Base-by-base conservation (phyloP, 768 basidiomycete species). In the Lactarius vividus region DNA sequence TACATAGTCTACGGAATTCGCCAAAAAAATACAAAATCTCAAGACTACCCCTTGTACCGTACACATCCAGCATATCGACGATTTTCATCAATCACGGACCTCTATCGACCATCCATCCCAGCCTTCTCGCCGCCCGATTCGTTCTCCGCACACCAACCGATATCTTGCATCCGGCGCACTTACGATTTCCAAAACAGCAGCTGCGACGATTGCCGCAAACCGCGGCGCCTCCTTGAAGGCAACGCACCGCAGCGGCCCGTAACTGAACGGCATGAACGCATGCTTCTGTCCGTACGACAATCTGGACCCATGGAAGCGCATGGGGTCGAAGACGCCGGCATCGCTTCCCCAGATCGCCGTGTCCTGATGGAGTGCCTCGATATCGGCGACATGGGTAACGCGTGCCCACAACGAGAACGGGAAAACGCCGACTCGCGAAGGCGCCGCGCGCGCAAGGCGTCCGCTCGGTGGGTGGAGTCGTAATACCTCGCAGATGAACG, bases 401-500 rank as follows among this genome's bases (percentile, higher is more conserved):
- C 26, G 37, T 3, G 67, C 64, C 52, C 66, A 69, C 26, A 44
- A 59, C 40, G 33, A 53, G 26, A 58, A 59, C 23, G 65, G 63
- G 26, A 54, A 18, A 54, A 18, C 53, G 26, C 46, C 64, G 18
- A 64, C 55, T 29, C 67, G 8, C 9, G 54, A 42, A 13, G 59
- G 44, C 18, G 29, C 39, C 2, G 63, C 67, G 31, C 81, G 79
- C n/a, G 75, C 73, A 44, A 86, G 83, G 29, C 77, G 81, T 57
- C 77, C 79, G 2, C 82, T 82, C 0, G 85, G 84, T 2, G 85
- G 84, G 70, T 82, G 73, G 1, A 85, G 74, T 0, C 84, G 76
- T 74, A 85, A 77, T 7, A 77, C 73, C 70, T 85, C 84, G 28
- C 70, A 68, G 0, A 85, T 72, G 59, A 83, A 72, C 5, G 72